Evolutionary conservation across 768 basidiomycete genomes (phyloP), one percentile per base, ranked within the genome.

Genomic region (Suillus weaverae): DNA sequence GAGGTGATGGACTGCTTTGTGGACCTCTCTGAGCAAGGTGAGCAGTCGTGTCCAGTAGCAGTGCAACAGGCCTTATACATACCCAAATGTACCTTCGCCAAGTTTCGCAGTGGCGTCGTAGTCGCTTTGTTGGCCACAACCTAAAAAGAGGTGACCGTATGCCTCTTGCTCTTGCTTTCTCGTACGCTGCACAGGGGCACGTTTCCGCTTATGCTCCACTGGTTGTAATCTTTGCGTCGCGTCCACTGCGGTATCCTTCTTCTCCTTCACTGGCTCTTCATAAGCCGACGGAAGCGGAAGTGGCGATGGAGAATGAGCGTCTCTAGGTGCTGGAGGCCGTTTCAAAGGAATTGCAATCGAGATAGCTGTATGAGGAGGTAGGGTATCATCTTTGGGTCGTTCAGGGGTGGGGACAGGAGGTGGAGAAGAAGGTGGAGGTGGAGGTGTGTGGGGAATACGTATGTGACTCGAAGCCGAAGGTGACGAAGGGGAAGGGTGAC

Each of bases 61-160:
- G 59, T 26, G 46, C 32, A 64, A 22, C 32, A 63, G 41, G 66
- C 60, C 60, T 18, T 13, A 22, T 54, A 86, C 90, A 54, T 75
- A 94, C 91, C 96, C 97, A 76, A 99, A 99, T 33, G 97, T 99
- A 5, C 97, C 97, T 76, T 98, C 97, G 43, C 97, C 97, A 18
- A 99, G 80, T 77, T 98, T 97, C 3, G 89, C 90, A 48, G 90
- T 89, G 16, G 89, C 81, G 62, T 89, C 86, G 74, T 97, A 98
- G 68, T 92, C 92, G 18, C 78, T 78, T 67, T 95, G 85, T 62
- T 80, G 73, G 10, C 91, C 90, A 75, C 89, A 89, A 6, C 94
- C 89, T 43, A 79, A 77, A 70, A 95, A 92, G 18, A 75, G 76
- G 62, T 85, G 82, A 39, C 90, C 89, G 72, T 92, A 94, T 0